phyloP scores from a whole-genome alignment of 495 filamentous ascomycete species.

The Tuber magnatum region DNA sequence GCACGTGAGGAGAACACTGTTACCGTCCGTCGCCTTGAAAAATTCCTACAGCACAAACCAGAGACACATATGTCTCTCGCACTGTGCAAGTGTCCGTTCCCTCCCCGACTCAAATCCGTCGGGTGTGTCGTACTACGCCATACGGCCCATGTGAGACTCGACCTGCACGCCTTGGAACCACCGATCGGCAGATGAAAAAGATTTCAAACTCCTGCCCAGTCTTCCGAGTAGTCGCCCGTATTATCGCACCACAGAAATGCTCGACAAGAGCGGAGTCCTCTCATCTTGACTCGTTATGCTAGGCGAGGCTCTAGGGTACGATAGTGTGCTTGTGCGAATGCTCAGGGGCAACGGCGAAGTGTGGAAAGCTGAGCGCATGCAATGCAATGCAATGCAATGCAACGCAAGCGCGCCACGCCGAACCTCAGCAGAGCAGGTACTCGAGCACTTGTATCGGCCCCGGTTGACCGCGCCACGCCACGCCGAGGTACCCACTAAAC shows the following conservation, averaged over 20 bases:
- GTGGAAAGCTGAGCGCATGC: not conserved
- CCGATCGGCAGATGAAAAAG: not conserved
- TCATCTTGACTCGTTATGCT: not conserved
- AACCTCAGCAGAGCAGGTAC: constrained; percentile 1
- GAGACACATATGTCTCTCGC: not conserved
- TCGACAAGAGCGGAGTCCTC: not conserved
- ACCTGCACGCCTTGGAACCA: not conserved
- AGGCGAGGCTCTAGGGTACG: not conserved
- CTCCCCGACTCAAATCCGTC: not conserved
- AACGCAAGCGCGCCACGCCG: not conserved
- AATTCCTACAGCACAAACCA: not conserved
- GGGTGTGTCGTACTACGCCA: not conserved
- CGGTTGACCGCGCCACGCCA: not conserved
- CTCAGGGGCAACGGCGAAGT: not conserved
- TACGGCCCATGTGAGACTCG: not conserved
- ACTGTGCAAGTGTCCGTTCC: no score
- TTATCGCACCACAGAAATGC: not conserved
- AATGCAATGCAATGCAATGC: constrained; percentile 5
- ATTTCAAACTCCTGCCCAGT: not conserved
- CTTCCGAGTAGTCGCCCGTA: not conserved
- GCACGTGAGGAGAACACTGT: not conserved
- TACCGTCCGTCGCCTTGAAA: not conserved
- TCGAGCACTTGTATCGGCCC: no score
- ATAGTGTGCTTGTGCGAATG: not conserved
- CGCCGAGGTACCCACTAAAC: not conserved